phyloP scores from a whole-genome alignment of 306 rosid species.

The Astragalus membranaceus region DNA sequence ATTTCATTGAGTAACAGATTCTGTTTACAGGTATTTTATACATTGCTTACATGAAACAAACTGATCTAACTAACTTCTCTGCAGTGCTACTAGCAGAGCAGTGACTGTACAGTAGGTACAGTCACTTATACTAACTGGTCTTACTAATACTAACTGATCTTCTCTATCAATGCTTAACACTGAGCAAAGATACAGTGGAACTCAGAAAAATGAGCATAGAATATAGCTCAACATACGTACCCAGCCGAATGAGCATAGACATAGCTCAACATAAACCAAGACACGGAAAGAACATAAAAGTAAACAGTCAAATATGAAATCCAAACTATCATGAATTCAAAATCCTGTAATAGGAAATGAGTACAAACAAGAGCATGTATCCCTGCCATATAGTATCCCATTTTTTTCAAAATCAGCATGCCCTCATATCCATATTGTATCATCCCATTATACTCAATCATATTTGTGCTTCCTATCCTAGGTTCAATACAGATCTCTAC shows the following conservation, averaged over 20 bases:
- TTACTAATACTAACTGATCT: no score
- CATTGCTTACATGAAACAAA: no score
- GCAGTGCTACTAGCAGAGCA: no score
- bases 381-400: neutral
- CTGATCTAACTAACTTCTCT: no score
- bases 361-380: neutral
- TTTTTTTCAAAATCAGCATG: neutral
- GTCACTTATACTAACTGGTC: no score
- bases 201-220: neutral
- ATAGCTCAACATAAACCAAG: neutral
- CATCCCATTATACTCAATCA: neutral
- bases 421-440: neutral
- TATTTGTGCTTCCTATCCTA: neutral
- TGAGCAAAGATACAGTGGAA: neutral
- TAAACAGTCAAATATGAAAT: constrained; percentile 4
- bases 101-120: no score
- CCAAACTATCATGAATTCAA: neutral
- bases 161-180: neutral
- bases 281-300: neutral
- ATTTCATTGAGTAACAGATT: no score
- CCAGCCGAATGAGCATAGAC: neutral
- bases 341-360: neutral
- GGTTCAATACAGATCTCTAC: neutral
- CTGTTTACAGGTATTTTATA: no score
- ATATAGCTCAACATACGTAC: neutral